Percentiles rank a stretch among this genome's conserved stretches.
phyloP scores from a whole-genome alignment of 495 filamentous ascomycete species.

The Tuber umbilicatum region DNA sequence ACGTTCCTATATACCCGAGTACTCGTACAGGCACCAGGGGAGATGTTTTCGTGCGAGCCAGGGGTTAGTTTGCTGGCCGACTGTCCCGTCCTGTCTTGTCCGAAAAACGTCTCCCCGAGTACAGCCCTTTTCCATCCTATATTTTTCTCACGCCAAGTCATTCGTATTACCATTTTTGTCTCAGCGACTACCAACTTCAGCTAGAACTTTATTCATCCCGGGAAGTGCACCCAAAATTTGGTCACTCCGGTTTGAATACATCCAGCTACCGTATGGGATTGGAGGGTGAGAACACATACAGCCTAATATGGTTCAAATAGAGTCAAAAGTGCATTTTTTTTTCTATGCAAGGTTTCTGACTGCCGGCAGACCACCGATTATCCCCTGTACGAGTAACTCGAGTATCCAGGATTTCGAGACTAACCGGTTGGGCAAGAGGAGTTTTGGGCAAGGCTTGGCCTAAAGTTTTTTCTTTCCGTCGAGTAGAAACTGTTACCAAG shows the following conservation, averaged over 20 bases:
- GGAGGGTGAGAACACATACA: not conserved
- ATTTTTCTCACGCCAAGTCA: not conserved
- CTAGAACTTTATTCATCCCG: not conserved
- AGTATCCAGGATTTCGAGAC: not conserved
- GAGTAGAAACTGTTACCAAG: not conserved
- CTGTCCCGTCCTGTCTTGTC: too few relatives aligned
- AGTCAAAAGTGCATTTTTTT: not conserved
- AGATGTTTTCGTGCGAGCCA: too few relatives aligned
- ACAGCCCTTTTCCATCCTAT: not conserved
- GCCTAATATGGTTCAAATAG: not conserved
- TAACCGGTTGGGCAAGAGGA: not conserved
- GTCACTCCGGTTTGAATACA: not conserved
- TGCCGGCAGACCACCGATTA: not conserved
- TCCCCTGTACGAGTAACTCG: too few relatives aligned
- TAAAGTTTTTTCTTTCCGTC: not conserved
- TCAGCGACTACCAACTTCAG: not conserved
- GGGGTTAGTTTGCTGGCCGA: too few relatives aligned
- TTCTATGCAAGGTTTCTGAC: not conserved
- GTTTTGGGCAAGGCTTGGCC: not conserved
- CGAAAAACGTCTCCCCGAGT: too few relatives aligned
- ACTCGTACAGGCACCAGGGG: too few relatives aligned
- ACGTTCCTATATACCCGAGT: too few relatives aligned
- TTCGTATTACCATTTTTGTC: not conserved
- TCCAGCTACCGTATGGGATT: not conserved
- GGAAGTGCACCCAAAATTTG: too few relatives aligned